Evolutionary conservation across 2,329 filamentous ascomycete species (phyloP).

Genomic region (Triangularia setosa): DNA sequence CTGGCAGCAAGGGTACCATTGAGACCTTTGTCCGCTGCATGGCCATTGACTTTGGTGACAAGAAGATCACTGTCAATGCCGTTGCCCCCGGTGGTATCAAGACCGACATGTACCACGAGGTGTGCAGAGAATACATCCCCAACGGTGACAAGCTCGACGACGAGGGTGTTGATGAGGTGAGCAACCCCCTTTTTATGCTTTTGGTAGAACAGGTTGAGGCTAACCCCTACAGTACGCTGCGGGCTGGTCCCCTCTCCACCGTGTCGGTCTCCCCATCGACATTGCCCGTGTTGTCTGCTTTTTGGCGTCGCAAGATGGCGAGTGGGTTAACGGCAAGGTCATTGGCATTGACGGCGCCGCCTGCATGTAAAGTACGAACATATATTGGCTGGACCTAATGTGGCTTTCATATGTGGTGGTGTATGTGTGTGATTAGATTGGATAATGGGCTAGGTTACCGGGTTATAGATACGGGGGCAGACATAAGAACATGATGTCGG

Average conservation of each 20-base stretch:
- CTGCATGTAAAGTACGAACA: slow-evolving; percentile 29
- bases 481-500: not conserved
- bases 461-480: not conserved
- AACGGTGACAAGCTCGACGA: slow-evolving; percentile 51
- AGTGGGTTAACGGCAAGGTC: slow-evolving; percentile 45
- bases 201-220: no score
- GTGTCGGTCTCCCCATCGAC: slow-evolving; percentile 64
- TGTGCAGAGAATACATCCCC: slow-evolving; percentile 60
- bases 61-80: slow-evolving; percentile 61
- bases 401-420: not conserved
- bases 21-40: slow-evolving; percentile 74
- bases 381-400: not conserved
- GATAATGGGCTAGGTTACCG: not conserved
- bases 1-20: slow-evolving; percentile 70
- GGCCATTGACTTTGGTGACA: slow-evolving; percentile 63
- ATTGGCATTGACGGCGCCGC: slow-evolving; percentile 35
- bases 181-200: no score
- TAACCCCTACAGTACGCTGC: slow-evolving; percentile 44
- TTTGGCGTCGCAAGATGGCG: slow-evolving; percentile 44
- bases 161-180: slow-evolving; percentile 53
- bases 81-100: slow-evolving; percentile 62
- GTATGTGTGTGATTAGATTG: not conserved
- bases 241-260: slow-evolving; percentile 61
- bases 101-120: slow-evolving; percentile 62
- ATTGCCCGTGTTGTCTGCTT: slow-evolving; percentile 62